phyloP scores from a whole-genome alignment of 2,329 filamentous ascomycete species.

The Trichoderma lentiforme region DNA sequence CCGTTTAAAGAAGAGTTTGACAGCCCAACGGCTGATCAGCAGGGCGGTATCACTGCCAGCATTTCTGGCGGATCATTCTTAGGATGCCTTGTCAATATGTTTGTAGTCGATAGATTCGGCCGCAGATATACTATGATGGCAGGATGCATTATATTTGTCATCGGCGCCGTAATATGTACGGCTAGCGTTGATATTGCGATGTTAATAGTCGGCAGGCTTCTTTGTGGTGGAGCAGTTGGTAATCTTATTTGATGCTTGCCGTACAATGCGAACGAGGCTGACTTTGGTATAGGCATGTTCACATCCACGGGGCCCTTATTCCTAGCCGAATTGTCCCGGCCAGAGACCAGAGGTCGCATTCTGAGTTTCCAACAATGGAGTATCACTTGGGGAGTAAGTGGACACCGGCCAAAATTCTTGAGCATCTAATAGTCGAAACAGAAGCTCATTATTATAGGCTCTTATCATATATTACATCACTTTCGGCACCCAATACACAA shows the following conservation, averaged over 20 bases:
- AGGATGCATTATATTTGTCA: background rate
- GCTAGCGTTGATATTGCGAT: conserved; percentile 6
- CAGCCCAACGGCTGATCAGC: conserved; percentile 6
- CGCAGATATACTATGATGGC: background rate
- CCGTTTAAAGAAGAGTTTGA: background rate
- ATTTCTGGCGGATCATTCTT: conserved; percentile 3
- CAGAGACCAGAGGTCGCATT: background rate
- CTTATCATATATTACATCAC: conserved; percentile 10
- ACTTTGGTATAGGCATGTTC: background rate
- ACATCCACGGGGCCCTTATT: background rate
- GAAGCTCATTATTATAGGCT: background rate
- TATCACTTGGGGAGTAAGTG: conserved; percentile 1
- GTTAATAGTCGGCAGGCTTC: conserved; percentile 8
- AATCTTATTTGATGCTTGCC: background rate
- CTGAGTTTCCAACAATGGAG: conserved; percentile 11
- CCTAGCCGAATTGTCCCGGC: background rate
- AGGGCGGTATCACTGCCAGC: conserved; percentile 5
- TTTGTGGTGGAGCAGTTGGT: conserved; percentile 3
- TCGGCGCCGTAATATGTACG: background rate
- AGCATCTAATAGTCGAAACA: background rate
- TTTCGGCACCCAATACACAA: background rate
- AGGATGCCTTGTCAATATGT: conserved; percentile 1
- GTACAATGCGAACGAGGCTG: background rate
- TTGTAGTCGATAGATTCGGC: background rate
- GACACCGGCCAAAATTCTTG: no score